phyloP scores from a whole-genome alignment of 2,329 filamentous ascomycete species.

The Fusarium anguioides region DNA sequence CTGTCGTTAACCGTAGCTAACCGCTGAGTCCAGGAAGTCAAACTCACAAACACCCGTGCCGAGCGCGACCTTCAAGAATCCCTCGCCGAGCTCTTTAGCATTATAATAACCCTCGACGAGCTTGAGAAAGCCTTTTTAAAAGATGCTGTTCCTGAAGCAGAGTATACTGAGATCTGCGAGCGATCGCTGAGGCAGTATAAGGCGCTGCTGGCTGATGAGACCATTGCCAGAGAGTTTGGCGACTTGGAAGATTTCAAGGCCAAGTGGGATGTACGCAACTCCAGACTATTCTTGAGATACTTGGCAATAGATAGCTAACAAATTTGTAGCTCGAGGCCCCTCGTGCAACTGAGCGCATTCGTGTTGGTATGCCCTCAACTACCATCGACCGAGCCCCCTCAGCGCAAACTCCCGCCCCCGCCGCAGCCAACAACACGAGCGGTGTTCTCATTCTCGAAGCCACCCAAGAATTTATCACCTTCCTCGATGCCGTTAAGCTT shows the following conservation, averaged over 20 bases:
- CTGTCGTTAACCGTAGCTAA: conserved; percentile 16
- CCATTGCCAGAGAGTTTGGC: conserved; percentile 86
- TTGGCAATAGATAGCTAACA: not conserved
- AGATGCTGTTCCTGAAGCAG: conserved; percentile 88
- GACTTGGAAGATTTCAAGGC: conserved; percentile 91
- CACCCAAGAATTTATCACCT: conserved; percentile 98
- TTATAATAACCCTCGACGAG: conserved; percentile 94
- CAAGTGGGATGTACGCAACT: conserved; percentile 80
- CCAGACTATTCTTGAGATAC: rapidly evolving
- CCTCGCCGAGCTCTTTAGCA: conserved; percentile 96
- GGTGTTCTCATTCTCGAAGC: conserved; percentile 84
- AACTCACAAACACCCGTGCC: conserved; percentile 84
- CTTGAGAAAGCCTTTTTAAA: conserved; percentile 97
- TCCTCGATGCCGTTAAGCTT: conserved; percentile 92
- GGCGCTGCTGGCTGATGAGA: conserved; percentile 89
- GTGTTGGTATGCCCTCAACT: conserved; percentile 92
- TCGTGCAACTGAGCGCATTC: conserved; percentile 89
- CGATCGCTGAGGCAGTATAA: conserved; percentile 96
- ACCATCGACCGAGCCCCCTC: conserved; percentile 68
- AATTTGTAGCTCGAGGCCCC: conserved; percentile 84
- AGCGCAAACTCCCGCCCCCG: conserved; percentile 56
- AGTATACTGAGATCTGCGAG: conserved; percentile 97
- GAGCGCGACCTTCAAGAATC: conserved; percentile 96
- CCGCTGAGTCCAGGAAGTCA: conserved; percentile 79
- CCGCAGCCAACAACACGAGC: conserved; percentile 61